Base-by-base conservation (phyloP, 176 grass and related monocot species). In the Pontederia crassipes region DNA sequence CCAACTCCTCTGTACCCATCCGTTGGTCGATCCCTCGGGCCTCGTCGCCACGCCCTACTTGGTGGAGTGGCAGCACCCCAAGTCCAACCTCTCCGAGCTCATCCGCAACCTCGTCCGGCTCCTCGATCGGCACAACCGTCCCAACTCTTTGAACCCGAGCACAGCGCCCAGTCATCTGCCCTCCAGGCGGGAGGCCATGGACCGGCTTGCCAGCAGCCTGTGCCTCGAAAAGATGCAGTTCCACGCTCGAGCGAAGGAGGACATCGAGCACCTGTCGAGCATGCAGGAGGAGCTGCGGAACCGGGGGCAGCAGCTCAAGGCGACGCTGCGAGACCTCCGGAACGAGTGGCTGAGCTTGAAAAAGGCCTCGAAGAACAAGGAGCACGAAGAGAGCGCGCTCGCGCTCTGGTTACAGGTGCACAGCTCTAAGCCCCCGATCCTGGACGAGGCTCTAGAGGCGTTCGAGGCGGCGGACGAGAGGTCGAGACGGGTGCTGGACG, bases 11-110 rank as follows among this genome's bases (percentile, higher is more conserved):
- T 45, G 2, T 28, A 73, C 62, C 56, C 73, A 82, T 73, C 79
- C 79, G 2, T 76, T 72, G 61, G 49, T 82, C 16, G 73, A 67
- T 61, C 62, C 69, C 24, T 58, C 61, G 40, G 72, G 70, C 15
- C 56, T 54, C 10, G 62, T 64, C 61, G 28, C 53, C 12, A 57
- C 40, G 8, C 73, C 73, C 4, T 82, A 71, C 73, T 68, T 76
- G 4, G 12, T 46, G 0, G 26, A 4, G 8, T 82, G 79, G 79
- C 15, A 9, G 59, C 58, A 72, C 40, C 73, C 79, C 28, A 12
- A 0, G 12, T 82, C 68, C 54, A 68, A 27, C 73, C 70, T 73
- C 28, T 17, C 50, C 28, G 59, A 40, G 8, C 59, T 73, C 32
- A 49, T 50, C 10, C 59, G 51, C 13, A 27, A 63, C 49, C 59